Evolutionary conservation across 2,329 filamentous ascomycete species (phyloP), one percentile per base, ranked within the genome.

Genomic region (Fusarium sp.): DNA sequence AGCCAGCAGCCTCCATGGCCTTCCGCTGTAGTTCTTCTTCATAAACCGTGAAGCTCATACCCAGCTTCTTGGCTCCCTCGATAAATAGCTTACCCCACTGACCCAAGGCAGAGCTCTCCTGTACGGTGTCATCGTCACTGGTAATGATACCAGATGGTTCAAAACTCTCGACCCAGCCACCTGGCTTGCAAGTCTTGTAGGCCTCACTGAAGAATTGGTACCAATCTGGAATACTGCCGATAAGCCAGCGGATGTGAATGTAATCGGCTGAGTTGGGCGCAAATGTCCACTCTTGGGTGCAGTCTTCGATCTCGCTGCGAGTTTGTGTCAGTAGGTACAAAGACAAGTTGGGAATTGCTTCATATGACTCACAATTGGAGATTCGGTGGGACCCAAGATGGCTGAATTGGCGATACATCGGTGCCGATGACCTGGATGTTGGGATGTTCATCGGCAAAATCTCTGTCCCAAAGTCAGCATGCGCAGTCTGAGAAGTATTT

Each of bases 231-330:
- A 66, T 66, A 12, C 52, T 56, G 1, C 63, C 63, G 3, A 66
- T 12, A 0, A 66, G 52, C 63, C 63, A 66, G 9, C 63, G 63
- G 14, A 66, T 66, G 9, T 66, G 63, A 4, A 66, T 66, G 11
- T 66, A 66, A 17, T 66, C 63, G 8, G 22, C 63, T 17, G 63
- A 66, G 10, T 66, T 25, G 13, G 62, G 45, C 1, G 63, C 45
- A 39, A 66, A 66, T 25, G 63, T 66, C 63, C 63, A 66, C 11
- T 66, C 62, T 12, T 66, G 63, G 5, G 63, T 66, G 15, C 63
- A 66, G 20, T 66, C 63, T 36, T 66, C 63, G 2, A 66, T 66
- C 14, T 66, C 63, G 18, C 63, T 66, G 3, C 3, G 5, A 18
- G 1, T 5, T 27, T 27, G 17, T 14, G 4, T 66, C 17, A 66